Evolutionary conservation across 345 rosid genomes (phyloP).

Genomic region (Hevea brasiliensis): DNA sequence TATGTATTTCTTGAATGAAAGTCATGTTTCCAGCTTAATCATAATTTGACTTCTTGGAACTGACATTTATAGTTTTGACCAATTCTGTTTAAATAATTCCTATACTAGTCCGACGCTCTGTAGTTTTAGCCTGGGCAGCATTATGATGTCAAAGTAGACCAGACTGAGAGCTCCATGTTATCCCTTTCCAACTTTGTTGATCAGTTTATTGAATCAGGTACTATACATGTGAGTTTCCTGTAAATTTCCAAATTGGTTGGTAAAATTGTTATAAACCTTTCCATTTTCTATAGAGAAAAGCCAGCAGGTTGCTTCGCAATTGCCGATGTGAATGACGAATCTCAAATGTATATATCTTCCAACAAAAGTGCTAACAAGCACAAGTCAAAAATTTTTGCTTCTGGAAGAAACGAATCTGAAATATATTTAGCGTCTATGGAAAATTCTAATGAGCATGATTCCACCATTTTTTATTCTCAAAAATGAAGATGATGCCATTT

Average conservation of each 20-base stretch:
- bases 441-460: slow-evolving; percentile 8
- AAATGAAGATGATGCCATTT: slow-evolving; percentile 6
- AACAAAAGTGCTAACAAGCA: background rate
- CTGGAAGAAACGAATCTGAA: slow-evolving; percentile 8
- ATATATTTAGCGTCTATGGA: background rate
- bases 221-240: background rate
- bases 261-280: background rate
- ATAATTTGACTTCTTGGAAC: background rate
- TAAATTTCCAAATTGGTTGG: slow-evolving; percentile 8
- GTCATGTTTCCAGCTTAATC: background rate
- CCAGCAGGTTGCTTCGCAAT: slow-evolving; percentile 4
- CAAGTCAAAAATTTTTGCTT: background rate
- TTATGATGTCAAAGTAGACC: slow-evolving; percentile 11
- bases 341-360: background rate
- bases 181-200: slow-evolving; percentile 12
- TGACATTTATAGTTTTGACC: background rate
- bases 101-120: background rate
- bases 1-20: background rate
- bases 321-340: background rate
- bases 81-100: background rate
- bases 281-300: slow-evolving; percentile 16
- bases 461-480: slow-evolving; percentile 11
- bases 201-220: slow-evolving; percentile 23
- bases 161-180: background rate
- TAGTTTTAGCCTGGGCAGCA: slow-evolving; percentile 17